Base-by-base conservation (phyloP, 805 yeast genomes). In the Pichia californica region DNA sequence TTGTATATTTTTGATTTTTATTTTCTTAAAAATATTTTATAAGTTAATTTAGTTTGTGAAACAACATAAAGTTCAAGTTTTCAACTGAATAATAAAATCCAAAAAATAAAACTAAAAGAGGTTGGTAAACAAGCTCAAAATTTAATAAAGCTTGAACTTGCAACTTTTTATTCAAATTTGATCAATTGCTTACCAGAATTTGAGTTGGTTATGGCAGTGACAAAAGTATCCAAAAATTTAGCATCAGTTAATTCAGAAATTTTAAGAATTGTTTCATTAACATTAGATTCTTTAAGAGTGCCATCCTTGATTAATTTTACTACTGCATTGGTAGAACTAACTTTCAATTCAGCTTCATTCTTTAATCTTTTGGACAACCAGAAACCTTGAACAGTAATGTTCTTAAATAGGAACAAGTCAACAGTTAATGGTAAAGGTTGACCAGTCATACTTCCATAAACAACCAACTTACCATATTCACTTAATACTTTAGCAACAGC, bases 361-460 rank as follows among this genome's bases (percentile, higher is more conserved):
- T 74, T 71, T 40, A 76, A 70, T 68, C 79, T 79, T 35, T 69
- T 78, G 11, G 96, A 84, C 45, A 88, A 80, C 99, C 99, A 93
- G 68, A 85, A 93, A 0, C 99, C 99, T 25, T 80, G 76, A 41
- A 88, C 79, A 6, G 83, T 79, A 44, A 93, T 64, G 57, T 89
- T 84, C 64, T 91, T 93, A 71, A 93, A 93, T 51, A 93, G 89
- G 58, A 86, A 86, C 47, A 86, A 67, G 0, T 95, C 78, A 1
- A 96, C 88, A 31, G 98, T 96, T 44, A 93, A 64, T n/a, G 77
- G 75, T 10, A 93, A 94, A 2, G 99, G 99, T 66, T 87, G 89
- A 71, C 82, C 80, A 3, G 97, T 87, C 99, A 93, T 93, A 31
- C 95, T 98, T 28, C 99, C 99, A 58, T 93, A 93, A 1, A 98